phyloP scores from a whole-genome alignment of 208 protist genomes.

The Leptomonas pyrrhocoris region DNA sequence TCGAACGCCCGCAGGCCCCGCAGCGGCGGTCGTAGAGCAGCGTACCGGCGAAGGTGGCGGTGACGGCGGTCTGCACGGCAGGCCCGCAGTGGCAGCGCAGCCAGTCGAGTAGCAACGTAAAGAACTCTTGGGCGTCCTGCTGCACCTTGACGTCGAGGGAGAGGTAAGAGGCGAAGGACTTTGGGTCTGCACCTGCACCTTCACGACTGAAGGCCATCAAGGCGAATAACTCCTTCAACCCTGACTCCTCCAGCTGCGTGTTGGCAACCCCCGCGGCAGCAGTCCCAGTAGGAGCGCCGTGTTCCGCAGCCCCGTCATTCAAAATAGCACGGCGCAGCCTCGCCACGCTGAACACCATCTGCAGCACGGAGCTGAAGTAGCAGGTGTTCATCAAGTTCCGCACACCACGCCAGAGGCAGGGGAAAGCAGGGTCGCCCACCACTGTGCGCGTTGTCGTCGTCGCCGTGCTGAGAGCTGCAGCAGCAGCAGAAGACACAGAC shows the following conservation, averaged over 20 bases:
- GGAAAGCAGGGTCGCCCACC: conserved; percentile 18
- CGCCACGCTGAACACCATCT: conserved; percentile 77
- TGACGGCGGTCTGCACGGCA: conserved; percentile 43
- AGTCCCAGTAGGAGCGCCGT: not conserved
- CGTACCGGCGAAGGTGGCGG: conserved; percentile 58
- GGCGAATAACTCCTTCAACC: conserved; percentile 71
- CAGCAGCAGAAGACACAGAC: not conserved
- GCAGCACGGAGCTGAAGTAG: conserved; percentile 88
- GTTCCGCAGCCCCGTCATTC: conserved; percentile 16
- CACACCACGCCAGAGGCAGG: conserved; percentile 73
- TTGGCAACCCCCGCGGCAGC: not conserved
- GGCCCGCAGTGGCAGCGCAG: conserved; percentile 56
- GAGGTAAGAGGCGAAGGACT: conserved; percentile 65
- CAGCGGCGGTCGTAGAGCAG: conserved; percentile 81
- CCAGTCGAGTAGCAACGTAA: conserved; percentile 78
- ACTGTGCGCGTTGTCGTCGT: conserved; percentile 9
- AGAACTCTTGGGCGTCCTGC: conserved; percentile 87
- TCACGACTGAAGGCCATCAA: conserved; percentile 76
- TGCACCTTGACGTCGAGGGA: conserved; percentile 67
- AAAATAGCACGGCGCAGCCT: conserved; percentile 65
- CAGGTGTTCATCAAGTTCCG: conserved; percentile 89
- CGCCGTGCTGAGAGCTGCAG: not conserved
- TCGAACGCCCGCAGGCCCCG: conserved; percentile 49
- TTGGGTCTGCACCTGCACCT: conserved; percentile 50
- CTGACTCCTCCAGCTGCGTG: conserved; percentile 39